These are phyloP conservation scores for Populus pruinosa DNA, from an alignment of 345 rosid species.

Conservation along the genomic window DNA sequence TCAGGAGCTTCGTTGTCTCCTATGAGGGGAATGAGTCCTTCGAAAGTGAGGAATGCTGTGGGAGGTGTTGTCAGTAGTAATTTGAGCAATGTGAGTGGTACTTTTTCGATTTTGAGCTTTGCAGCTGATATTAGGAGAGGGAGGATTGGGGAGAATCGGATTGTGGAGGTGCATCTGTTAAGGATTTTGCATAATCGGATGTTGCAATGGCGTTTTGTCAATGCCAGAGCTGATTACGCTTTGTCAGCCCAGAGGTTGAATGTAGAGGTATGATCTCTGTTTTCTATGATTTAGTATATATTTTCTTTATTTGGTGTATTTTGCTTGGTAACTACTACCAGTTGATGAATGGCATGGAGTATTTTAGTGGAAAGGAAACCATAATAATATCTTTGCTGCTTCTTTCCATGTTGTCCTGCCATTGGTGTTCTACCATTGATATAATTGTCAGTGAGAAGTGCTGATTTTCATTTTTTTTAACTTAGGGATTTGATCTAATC, in stretches of 20 bases:
- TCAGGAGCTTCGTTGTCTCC: conserved; percentile 50
- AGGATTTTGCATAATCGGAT: conserved; percentile 67
- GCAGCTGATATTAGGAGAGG: conserved; percentile 77
- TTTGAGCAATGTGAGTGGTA: conserved; percentile 26
- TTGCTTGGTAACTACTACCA: neutral
- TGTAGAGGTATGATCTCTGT: conserved; percentile 53
- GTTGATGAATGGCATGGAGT: neutral
- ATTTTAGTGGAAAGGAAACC: neutral
- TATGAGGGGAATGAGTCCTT: conserved; percentile 60
- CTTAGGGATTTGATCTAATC: neutral
- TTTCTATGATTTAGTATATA: neutral
- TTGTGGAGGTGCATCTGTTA: conserved; percentile 62
- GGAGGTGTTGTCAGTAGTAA: conserved; percentile 35
- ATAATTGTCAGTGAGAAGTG: neutral
- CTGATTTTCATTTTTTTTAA: neutral
- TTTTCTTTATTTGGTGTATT: neutral
- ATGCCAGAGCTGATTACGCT: conserved; percentile 69
- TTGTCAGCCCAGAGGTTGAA: conserved; percentile 48
- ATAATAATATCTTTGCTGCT: neutral
- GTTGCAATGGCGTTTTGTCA: conserved; percentile 81
- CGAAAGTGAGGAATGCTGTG: conserved; percentile 50
- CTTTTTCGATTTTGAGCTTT: conserved; percentile 73
- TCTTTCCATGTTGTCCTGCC: neutral
- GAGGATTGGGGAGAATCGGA: conserved; percentile 58
- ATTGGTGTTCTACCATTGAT: neutral